phyloP scores from a whole-genome alignment of 257 asterid genomes.

The Plantago elongata region DNA sequence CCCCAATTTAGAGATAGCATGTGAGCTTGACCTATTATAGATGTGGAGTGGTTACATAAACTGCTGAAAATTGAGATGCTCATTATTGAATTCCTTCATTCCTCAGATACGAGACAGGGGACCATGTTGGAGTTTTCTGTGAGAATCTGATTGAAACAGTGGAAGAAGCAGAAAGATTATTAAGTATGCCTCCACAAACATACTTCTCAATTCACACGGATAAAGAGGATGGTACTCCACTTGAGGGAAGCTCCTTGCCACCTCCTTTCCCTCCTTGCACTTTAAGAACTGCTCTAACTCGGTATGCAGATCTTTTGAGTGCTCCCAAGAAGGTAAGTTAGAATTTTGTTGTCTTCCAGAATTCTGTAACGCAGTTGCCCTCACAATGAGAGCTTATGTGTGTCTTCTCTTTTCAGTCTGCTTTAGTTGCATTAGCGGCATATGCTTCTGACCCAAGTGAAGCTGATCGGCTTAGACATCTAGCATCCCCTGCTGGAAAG shows the following conservation, averaged over 20 bases:
- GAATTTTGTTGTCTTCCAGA: neutral
- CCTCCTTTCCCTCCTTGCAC: conserved; percentile 95
- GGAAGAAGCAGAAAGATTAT: conserved; percentile 82
- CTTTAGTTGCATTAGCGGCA: conserved; percentile 73
- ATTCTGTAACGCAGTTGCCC: neutral
- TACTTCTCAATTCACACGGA: conserved; percentile 78
- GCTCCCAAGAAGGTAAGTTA: conserved; percentile 78
- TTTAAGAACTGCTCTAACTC: conserved; percentile 75
- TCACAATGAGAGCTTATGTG: conserved; percentile 11
- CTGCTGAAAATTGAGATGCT: neutral
- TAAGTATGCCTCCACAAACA: conserved; percentile 68
- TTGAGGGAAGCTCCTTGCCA: conserved; percentile 56
- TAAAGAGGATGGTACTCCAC: conserved; percentile 78
- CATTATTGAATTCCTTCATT: conserved; percentile 16
- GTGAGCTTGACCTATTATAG: too few relatives aligned
- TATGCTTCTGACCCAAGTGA: conserved; percentile 76
- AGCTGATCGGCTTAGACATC: conserved; percentile 75
- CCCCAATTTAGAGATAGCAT: too few relatives aligned
- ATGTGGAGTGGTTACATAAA: too few relatives aligned
- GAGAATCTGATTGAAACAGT: conserved; percentile 79
- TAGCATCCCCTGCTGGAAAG: conserved; percentile 98
- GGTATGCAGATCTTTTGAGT: conserved; percentile 80
- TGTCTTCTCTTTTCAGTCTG: conserved; percentile 43
- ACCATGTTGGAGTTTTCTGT: conserved; percentile 94
- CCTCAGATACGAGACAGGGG: conserved; percentile 92